Evolutionary conservation across 768 basidiomycete species (phyloP), one percentile per base, ranked within the genome.

Genomic region (Glaciozyma antarctica): DNA sequence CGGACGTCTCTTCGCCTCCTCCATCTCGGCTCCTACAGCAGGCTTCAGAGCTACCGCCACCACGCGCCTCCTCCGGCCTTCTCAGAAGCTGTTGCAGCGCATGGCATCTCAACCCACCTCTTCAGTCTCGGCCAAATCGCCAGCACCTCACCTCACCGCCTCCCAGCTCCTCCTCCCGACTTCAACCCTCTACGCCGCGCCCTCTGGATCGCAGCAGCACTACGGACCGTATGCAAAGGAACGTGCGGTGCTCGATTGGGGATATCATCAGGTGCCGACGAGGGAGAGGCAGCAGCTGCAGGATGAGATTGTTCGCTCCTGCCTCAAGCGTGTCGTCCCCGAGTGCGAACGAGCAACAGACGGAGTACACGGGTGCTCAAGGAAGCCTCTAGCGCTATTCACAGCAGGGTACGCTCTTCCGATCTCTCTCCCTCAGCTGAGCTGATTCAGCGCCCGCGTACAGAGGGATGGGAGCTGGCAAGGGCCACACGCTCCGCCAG

Each of bases 391-490:
- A 12, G 75, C 72, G 6, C 62, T 75, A 6, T 75, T 75, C 45
- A 75, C 75, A 1, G 72, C 71, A 7, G 75, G 75, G 55, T 73
- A 63, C 26, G 73, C 69, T 63, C 53, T 41, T 4, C 16, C 51
- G n/a, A 9, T 49, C 8, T n/a, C 45, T 7, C 24, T 45, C 17
- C 22, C 53, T 49, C 16, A 12, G 22, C 24, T 47, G 2, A 43
- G n/a, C 41, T 21, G n/a, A 7, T 57, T 41, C 53, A 12, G 5
- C 38, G 12, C 43, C n/a, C 34, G 26, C 34, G 13, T 22, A 19
- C 67, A 69, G 67, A 22, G 67, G 67, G 5, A 69, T 69, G 67
- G 67, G 67, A 24, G 70, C 72, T 16, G 75, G 75, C 2, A 75
- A 75, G 56, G 72, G 73, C 0, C 75, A 75, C 60, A 72, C 73